Base-by-base conservation (phyloP, 1,284 basidiomycete species). In the Rhodotorula mucilaginosa region DNA sequence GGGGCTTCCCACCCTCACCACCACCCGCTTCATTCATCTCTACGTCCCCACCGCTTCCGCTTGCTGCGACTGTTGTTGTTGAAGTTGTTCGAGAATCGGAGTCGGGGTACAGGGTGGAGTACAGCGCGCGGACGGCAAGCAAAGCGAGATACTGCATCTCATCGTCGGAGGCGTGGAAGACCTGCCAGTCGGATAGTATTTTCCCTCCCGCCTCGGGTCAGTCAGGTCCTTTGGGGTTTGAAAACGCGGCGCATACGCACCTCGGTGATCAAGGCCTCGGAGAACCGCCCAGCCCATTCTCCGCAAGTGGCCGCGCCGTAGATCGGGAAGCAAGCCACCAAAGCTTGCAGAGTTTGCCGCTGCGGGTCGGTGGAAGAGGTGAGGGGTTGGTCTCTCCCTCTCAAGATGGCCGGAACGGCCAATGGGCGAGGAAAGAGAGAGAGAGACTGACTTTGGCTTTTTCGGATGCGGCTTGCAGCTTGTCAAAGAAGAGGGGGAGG, bases 401-500 rank as follows among this genome's bases (percentile, higher is more conserved):
- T 29, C 15, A 57, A 62, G 65, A 31, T 52, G 29, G 21, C 56
- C 13, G 23, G 26, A 26, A 26, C 26, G 26, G 26, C 26, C 26
- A 26, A 21, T 68, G 8, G 26, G 26, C 26, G 16, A 26, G 4
- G 34, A 34, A 2, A n/a, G 21, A 23, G 3, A 57, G 34, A 34
- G 3, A n/a, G 21, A 23, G 3, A 57, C 74, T 59, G 77, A 92
- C 93, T 87, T 98, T 99, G 16, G 91, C 91, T 0, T 85, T 82
- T 5, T 92, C 90, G 2, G 91, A 89, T 3, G 90, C 90, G 1
- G 92, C 91, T 7, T 88, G 85, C 64, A 99, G 86, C 82, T 99
- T 99, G 78, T 99, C 97, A 48, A 97, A 81, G 78, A 98, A 93
- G 1, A 98, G 83, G 0, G 93, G 90, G 56, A 97, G 87, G 1